Evolutionary conservation across 140 eudicot species (phyloP).

Genomic region (Stevia rebaudiana): DNA sequence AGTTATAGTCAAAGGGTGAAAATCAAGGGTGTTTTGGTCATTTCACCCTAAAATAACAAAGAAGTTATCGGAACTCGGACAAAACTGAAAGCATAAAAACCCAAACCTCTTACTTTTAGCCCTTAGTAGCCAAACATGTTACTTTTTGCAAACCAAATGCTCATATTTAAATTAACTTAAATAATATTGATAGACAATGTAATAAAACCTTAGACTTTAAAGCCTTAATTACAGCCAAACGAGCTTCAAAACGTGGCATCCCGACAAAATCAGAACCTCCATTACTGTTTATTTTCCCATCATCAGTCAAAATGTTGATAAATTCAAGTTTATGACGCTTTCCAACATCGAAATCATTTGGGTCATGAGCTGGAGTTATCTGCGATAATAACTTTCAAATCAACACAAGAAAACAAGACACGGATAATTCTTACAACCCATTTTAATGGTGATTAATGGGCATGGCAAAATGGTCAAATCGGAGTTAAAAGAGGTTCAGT

Average conservation of each 20-base stretch:
- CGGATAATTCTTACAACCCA: too few relatives aligned
- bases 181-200: background rate
- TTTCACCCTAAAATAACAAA: too few relatives aligned
- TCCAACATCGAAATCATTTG: constrained; percentile 96
- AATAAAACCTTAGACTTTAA: constrained; percentile 55
- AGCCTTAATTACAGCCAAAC: constrained; percentile 73
- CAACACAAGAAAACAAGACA: background rate
- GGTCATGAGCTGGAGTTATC: constrained; percentile 99
- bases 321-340: constrained; percentile 75
- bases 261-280: constrained; percentile 75
- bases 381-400: constrained; percentile 21
- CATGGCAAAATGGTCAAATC: background rate
- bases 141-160: too few relatives aligned
- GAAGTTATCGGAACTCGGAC: too few relatives aligned
- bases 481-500: background rate
- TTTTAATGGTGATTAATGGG: too few relatives aligned
- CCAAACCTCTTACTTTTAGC: too few relatives aligned
- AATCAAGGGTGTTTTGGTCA: too few relatives aligned
- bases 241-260: constrained; percentile 89
- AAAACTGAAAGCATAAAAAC: too few relatives aligned
- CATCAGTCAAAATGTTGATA: constrained; percentile 87
- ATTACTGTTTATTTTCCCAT: constrained; percentile 82
- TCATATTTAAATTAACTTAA: too few relatives aligned
- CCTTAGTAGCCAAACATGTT: too few relatives aligned
- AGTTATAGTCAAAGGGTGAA: too few relatives aligned